phyloP scores from a whole-genome alignment of 2,329 filamentous ascomycete species.

The Trichoderma atroviride region DNA sequence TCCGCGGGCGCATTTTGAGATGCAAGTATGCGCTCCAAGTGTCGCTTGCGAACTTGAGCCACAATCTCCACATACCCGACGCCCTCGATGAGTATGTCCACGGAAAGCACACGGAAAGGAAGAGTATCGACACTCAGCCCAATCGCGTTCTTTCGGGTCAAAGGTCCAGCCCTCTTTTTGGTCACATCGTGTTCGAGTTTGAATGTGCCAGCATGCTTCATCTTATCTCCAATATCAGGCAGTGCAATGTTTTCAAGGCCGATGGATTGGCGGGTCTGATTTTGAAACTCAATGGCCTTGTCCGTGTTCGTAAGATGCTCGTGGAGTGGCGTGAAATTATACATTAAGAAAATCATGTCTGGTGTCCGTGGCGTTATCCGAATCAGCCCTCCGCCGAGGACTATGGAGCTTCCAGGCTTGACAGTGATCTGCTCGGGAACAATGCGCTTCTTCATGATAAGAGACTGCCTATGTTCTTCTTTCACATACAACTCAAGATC shows the following conservation, averaged over 20 bases:
- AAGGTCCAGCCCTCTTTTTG: constrained; percentile 70
- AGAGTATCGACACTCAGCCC: constrained; percentile 67
- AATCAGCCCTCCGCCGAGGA: constrained; percentile 79
- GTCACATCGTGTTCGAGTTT: constrained; percentile 82
- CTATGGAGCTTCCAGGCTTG: constrained; percentile 75
- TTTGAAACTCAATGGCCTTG: constrained; percentile 77
- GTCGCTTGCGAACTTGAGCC: constrained; percentile 72
- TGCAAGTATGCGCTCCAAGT: constrained; percentile 36
- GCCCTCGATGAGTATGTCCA: constrained; percentile 88
- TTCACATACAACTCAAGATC: constrained; percentile 72
- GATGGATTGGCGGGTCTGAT: constrained; percentile 58
- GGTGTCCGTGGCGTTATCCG: constrained; percentile 74
- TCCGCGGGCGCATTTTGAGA: constrained; percentile 27
- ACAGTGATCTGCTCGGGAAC: constrained; percentile 73
- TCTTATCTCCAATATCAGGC: constrained; percentile 59
- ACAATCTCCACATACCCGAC: constrained; percentile 91
- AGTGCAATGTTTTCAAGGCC: constrained; percentile 66
- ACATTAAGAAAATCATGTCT: constrained; percentile 71
- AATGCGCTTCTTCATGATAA: constrained; percentile 79
- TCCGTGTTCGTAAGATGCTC: constrained; percentile 77
- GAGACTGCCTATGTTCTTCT: constrained; percentile 63
- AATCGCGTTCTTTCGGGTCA: constrained; percentile 65
- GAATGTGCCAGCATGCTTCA: constrained; percentile 73
- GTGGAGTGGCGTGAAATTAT: constrained; percentile 80
- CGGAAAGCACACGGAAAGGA: constrained; percentile 77